These are phyloP conservation scores for Rhinocladiella similis DNA, from an alignment of 2,329 filamentous ascomycete genomes.

Conservation along the genomic window DNA sequence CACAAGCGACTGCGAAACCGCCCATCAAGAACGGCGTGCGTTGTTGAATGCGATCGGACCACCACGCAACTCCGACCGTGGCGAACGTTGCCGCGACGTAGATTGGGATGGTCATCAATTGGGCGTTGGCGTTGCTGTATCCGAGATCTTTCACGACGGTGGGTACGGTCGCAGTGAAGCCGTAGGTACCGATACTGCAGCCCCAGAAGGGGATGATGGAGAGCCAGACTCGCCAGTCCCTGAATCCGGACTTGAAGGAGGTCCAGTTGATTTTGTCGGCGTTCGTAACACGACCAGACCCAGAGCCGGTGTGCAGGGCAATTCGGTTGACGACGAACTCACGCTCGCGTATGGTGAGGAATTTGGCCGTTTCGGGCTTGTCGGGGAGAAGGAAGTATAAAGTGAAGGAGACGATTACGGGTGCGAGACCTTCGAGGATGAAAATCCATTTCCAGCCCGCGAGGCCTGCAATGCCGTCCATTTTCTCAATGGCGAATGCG, in stretches of 20 bases:
- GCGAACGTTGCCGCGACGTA: slow-evolving; percentile 65
- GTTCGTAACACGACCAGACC: slow-evolving; percentile 45
- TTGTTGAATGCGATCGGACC: slow-evolving; percentile 58
- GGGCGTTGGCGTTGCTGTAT: slow-evolving; percentile 41
- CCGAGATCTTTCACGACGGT: slow-evolving; percentile 44
- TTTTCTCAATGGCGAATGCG: slow-evolving; percentile 62
- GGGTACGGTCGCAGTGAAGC: slow-evolving; percentile 30
- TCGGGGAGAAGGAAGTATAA: slow-evolving; percentile 66
- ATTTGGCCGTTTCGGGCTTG: slow-evolving; percentile 72
- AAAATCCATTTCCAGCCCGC: slow-evolving; percentile 50
- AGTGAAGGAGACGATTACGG: slow-evolving; percentile 50
- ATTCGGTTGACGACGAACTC: slow-evolving; percentile 63
- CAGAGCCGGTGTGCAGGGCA: slow-evolving; percentile 61
- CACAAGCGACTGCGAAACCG: slow-evolving; percentile 55
- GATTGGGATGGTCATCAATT: slow-evolving; percentile 42
- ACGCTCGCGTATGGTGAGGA: slow-evolving; percentile 68
- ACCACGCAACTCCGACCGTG: slow-evolving; percentile 44
- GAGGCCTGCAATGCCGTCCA: slow-evolving; percentile 43
- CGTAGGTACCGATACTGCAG: slow-evolving; percentile 26
- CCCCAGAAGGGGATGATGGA: slow-evolving; percentile 28
- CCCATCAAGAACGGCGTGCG: slow-evolving; percentile 66
- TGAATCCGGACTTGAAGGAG: slow-evolving; percentile 62
- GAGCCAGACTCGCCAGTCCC: slow-evolving; percentile 67
- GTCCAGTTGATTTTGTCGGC: slow-evolving; percentile 68
- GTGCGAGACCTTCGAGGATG: slow-evolving; percentile 49